Conservation (phyloP, 2,329 filamentous ascomycete species). For the Aspergillus awamori region DNA sequence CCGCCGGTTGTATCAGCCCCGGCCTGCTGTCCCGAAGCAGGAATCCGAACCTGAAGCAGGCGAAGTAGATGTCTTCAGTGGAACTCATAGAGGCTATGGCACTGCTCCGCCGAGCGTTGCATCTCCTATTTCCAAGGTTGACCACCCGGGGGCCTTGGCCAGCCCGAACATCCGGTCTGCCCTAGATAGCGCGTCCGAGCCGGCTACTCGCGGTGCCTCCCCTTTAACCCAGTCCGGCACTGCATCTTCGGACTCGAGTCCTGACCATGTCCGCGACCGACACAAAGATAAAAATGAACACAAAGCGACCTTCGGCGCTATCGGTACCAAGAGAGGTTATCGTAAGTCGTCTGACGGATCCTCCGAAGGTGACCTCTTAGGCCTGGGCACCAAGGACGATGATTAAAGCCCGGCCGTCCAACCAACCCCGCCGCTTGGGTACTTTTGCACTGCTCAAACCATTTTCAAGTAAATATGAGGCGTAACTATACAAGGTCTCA, state of each 20-base stretch:
- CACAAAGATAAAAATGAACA: slow-evolving; percentile 12
- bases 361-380: slow-evolving; percentile 22
- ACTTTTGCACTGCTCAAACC: background rate
- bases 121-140: slow-evolving; percentile 22
- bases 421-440: no score
- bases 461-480: background rate
- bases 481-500: background rate
- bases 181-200: slow-evolving; percentile 18
- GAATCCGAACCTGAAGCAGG: slow-evolving; percentile 8
- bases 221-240: slow-evolving; percentile 21
- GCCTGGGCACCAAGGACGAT: slow-evolving; percentile 8
- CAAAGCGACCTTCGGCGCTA: slow-evolving; percentile 15
- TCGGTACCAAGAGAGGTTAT: slow-evolving; percentile 18
- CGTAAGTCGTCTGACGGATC: slow-evolving; percentile 19
- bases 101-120: slow-evolving; percentile 16
- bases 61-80: slow-evolving; percentile 14
- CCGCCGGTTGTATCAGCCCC: slow-evolving; percentile 27
- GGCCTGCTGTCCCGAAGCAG: slow-evolving; percentile 7
- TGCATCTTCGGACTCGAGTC: slow-evolving; percentile 22
- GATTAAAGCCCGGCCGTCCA: background rate
- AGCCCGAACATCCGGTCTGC: slow-evolving; percentile 16
- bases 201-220: slow-evolving; percentile 23
- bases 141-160: slow-evolving; percentile 10
- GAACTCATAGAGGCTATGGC: slow-evolving; percentile 10
- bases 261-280: slow-evolving; percentile 14